A percentile compares a stretch with the other conserved stretches of the same genome.
Evolutionary conservation across 495 filamentous ascomycete species (phyloP).

Genomic region (Pyronema domesticum): DNA sequence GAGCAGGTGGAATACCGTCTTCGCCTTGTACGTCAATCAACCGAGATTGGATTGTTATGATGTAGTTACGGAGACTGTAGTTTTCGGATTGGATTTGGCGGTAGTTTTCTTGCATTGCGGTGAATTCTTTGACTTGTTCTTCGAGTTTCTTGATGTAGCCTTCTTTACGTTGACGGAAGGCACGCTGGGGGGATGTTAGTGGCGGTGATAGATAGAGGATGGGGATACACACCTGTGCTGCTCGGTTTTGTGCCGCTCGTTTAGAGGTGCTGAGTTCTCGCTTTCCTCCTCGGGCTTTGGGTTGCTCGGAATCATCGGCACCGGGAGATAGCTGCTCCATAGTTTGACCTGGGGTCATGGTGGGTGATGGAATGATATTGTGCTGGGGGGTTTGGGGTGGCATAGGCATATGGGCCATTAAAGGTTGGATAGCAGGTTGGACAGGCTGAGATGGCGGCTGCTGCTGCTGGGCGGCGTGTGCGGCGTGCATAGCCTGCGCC

Average conservation of each 20-base stretch:
- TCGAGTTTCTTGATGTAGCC: conserved; percentile 94
- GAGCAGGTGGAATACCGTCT: conserved; percentile 59
- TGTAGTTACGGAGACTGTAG: conserved; percentile 75
- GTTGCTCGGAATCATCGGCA: conserved; percentile 28
- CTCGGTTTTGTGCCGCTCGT: conserved; percentile 88
- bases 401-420: too few relatives aligned
- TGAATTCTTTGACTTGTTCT: conserved; percentile 65
- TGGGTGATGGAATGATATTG: conserved; percentile 10
- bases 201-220: neutral
- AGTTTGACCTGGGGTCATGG: conserved; percentile 1
- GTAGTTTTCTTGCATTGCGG: conserved; percentile 47
- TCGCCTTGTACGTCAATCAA: conserved; percentile 69
- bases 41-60: conserved; percentile 75
- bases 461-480: too few relatives aligned
- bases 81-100: conserved; percentile 71
- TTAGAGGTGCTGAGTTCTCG: conserved; percentile 87
- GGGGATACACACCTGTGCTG: conserved; percentile 63
- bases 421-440: too few relatives aligned
- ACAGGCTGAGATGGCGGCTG: too few relatives aligned
- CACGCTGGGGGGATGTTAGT: conserved; percentile 40
- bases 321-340: conserved; percentile 18
- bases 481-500: too few relatives aligned
- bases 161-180: conserved; percentile 95
- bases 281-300: conserved; percentile 38
- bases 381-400: conserved; percentile 15